phyloP scores from a whole-genome alignment of 768 basidiomycete species.

The Termitomyces sp. region DNA sequence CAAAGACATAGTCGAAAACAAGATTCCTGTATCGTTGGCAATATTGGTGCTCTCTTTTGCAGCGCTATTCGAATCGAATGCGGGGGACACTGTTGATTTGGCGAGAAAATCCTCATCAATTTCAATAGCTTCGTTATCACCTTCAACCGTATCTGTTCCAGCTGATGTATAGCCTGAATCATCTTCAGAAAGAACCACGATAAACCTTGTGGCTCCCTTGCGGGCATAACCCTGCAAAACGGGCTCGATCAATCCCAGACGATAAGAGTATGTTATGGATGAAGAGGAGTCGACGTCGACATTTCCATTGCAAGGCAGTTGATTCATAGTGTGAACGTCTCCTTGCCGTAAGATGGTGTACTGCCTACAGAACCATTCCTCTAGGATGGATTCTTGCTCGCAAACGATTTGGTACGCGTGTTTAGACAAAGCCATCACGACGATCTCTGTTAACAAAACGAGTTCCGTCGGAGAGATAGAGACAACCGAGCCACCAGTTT shows the following conservation, averaged over 20 bases:
- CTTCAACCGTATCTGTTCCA: constrained; percentile 11
- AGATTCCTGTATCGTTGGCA: constrained; percentile 8
- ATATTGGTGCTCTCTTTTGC: constrained; percentile 2
- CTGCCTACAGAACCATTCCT: constrained; percentile 37
- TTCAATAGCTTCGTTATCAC: constrained; percentile 46
- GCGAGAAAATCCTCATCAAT: constrained; percentile 73
- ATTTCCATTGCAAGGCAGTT: constrained; percentile 17
- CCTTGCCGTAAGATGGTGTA: constrained; percentile 50
- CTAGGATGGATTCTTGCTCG: constrained; percentile 28
- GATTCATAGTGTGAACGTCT: constrained; percentile 27
- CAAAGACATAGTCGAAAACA: constrained; percentile 28
- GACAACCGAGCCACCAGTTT: constrained; percentile 7
- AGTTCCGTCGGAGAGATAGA: constrained; percentile 24
- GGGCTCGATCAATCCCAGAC: constrained; percentile 60
- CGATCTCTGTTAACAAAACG: constrained; percentile 41
- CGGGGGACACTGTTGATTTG: constrained; percentile 34
- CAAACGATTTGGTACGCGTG: constrained; percentile 43
- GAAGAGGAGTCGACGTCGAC: constrained; percentile 8
- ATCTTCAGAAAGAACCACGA: constrained; percentile 34
- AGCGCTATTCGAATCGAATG: constrained; percentile 15
- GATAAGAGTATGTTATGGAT: constrained; percentile 30
- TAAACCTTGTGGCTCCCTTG: constrained; percentile 45
- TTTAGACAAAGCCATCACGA: constrained; percentile 45
- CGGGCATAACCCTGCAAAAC: constrained; percentile 64
- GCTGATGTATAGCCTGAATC: constrained; percentile 11